phyloP scores from a whole-genome alignment of 1,284 basidiomycete species.

The Psilocybe mexicana region DNA sequence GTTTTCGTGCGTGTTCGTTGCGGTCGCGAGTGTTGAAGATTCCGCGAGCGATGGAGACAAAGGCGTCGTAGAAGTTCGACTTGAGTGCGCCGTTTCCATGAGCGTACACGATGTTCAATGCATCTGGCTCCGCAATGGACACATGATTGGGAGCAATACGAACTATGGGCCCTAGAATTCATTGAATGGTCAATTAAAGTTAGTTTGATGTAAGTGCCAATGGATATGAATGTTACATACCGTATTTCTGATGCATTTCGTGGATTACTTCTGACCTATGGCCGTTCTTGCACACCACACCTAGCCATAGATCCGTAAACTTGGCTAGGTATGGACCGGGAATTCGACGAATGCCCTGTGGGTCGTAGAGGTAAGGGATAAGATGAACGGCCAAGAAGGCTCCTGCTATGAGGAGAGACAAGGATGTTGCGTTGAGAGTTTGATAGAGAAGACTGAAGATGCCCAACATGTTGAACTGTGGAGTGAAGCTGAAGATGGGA shows the following conservation, averaged over 20 bases:
- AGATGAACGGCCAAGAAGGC: constrained; percentile 50
- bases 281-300: constrained; percentile 62
- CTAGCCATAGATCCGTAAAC: constrained; percentile 81
- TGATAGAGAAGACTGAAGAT: constrained; percentile 20
- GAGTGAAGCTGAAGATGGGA: constrained; percentile 1
- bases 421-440: constrained; percentile 22
- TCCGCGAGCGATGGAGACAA: constrained; percentile 75
- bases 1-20: constrained; percentile 82
- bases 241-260: constrained; percentile 74
- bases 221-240: constrained; percentile 41
- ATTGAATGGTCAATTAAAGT: constrained; percentile 1
- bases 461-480: constrained; percentile 17
- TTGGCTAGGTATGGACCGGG: constrained; percentile 79
- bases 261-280: constrained; percentile 81
- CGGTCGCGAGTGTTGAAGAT: constrained; percentile 89
- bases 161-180: constrained; percentile 68
- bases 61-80: constrained; percentile 81
- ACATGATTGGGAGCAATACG: constrained; percentile 88
- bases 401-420: constrained; percentile 26
- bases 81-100: constrained; percentile 82
- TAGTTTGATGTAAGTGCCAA: neutral
- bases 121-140: constrained; percentile 79
- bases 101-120: constrained; percentile 74
- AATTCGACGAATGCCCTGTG: constrained; percentile 56
- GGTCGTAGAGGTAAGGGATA: constrained; percentile 60